Conservation (phyloP, 371 early-diverging fungal genomes). For the Mortierella sp. region DNA sequence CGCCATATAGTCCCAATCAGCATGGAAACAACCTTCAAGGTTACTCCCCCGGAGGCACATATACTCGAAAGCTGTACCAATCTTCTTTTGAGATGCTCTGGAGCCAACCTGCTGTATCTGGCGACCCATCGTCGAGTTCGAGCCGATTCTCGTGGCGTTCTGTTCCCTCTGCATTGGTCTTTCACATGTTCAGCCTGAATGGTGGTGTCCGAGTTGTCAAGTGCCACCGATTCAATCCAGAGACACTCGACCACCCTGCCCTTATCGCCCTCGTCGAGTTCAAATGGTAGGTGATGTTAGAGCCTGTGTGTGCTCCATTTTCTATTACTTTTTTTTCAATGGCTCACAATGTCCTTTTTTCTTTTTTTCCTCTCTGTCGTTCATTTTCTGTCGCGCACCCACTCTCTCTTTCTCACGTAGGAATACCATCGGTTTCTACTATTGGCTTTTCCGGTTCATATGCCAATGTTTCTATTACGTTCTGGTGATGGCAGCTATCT, state of each 20-base stretch:
- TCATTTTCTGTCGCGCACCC: too few relatives aligned
- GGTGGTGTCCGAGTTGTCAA: slow-evolving; percentile 5
- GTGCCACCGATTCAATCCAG: slow-evolving; percentile 10
- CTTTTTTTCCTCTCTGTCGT: background rate
- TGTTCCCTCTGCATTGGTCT: too few relatives aligned
- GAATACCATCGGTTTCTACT: slow-evolving; percentile 19
- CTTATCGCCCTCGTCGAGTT: slow-evolving; percentile 33
- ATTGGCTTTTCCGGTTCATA: slow-evolving; percentile 23
- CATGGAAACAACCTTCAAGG: too few relatives aligned
- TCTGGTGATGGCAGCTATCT: slow-evolving; percentile 16
- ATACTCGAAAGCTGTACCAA: too few relatives aligned
- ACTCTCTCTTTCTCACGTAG: background rate
- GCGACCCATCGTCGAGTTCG: too few relatives aligned
- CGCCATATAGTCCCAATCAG: too few relatives aligned
- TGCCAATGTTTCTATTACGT: slow-evolving; percentile 26
- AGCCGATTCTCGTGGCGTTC: background rate
- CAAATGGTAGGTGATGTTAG: slow-evolving; percentile 25
- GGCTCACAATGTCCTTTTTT: background rate
- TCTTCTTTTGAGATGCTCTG: slow-evolving; percentile 28
- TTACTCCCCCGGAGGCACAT: too few relatives aligned
- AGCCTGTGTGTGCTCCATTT: background rate
- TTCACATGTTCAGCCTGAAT: background rate
- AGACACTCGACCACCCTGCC: slow-evolving; percentile 27
- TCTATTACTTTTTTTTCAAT: background rate
- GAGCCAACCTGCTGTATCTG: too few relatives aligned